Evolutionary conservation across 2,329 filamentous ascomycete species (phyloP).

Genomic region (Phyllosticta citrichinensis): DNA sequence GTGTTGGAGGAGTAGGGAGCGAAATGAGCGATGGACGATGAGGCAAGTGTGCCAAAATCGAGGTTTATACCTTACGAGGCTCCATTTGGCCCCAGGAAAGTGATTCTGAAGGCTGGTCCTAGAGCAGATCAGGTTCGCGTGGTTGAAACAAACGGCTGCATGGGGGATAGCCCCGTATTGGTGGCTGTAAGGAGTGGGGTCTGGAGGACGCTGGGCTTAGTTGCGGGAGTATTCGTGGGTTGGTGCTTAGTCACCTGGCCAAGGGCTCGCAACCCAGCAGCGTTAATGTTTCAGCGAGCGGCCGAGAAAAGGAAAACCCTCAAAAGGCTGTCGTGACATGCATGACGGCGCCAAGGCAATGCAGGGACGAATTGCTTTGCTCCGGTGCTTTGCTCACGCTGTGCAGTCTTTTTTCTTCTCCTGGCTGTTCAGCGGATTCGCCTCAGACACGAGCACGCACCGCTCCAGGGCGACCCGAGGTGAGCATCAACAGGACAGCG

Average conservation of each 20-base stretch:
- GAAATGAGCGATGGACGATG: neutral
- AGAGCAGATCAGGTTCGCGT: neutral
- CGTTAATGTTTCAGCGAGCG: too few species aligned
- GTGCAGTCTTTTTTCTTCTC: too few species aligned
- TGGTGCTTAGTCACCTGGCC: too few species aligned
- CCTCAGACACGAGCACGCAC: neutral
- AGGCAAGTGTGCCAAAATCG: neutral
- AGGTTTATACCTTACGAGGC: neutral
- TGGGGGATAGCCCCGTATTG: neutral
- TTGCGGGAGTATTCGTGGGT: too few species aligned
- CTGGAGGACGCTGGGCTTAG: too few species aligned
- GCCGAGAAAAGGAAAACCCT: too few species aligned
- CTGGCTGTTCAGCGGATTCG: too few species aligned
- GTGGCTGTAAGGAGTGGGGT: neutral
- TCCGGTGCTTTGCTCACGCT: too few species aligned
- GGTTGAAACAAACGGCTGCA: neutral
- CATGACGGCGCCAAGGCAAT: too few species aligned
- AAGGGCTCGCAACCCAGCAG: too few species aligned
- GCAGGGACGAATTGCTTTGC: too few species aligned
- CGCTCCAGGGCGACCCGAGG: neutral
- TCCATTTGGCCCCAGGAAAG: neutral
- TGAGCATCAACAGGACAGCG: neutral
- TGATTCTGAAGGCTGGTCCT: neutral
- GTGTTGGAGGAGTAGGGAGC: neutral
- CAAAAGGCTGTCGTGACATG: too few species aligned